Evolutionary conservation across 805 yeast genomes (phyloP).

Genomic region (Nakazawaea molendinolei): DNA sequence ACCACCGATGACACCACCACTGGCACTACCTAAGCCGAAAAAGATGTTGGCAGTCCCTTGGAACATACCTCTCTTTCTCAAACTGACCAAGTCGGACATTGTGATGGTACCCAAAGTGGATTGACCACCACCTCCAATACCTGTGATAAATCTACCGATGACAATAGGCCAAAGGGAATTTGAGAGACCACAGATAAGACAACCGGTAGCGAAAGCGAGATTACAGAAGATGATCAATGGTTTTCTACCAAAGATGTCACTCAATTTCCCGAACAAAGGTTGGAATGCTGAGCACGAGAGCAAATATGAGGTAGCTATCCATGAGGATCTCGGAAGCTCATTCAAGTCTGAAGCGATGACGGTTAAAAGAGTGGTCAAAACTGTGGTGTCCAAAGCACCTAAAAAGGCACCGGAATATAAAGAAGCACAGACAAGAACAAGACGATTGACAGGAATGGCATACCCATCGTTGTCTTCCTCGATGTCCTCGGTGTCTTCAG

Average conservation of each 20-base stretch:
- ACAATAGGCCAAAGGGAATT: slow-evolving; percentile 35
- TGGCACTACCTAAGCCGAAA: slow-evolving; percentile 70
- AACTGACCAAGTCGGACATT: slow-evolving; percentile 68
- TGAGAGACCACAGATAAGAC: slow-evolving; percentile 35
- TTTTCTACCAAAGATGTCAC: slow-evolving; percentile 50
- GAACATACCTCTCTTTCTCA: slow-evolving; percentile 70
- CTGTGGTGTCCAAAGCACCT: slow-evolving; percentile 47
- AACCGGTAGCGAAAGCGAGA: slow-evolving; percentile 30
- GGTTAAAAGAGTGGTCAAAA: slow-evolving; percentile 45
- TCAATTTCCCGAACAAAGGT: slow-evolving; percentile 48
- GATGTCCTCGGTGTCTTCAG: neutral
- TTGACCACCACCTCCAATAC: slow-evolving; percentile 87
- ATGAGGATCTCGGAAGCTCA: slow-evolving; percentile 34
- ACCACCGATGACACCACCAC: slow-evolving; percentile 66
- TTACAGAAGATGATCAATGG: slow-evolving; percentile 27
- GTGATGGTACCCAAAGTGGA: slow-evolving; percentile 70
- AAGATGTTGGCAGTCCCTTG: slow-evolving; percentile 79
- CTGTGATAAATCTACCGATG: slow-evolving; percentile 65
- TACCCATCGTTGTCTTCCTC: slow-evolving; percentile 17
- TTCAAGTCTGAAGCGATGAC: slow-evolving; percentile 46
- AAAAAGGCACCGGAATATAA: slow-evolving; percentile 23
- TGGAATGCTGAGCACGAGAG: slow-evolving; percentile 43
- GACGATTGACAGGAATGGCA: slow-evolving; percentile 25
- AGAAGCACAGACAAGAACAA: slow-evolving; percentile 29
- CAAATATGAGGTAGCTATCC: slow-evolving; percentile 37